Conservation (phyloP, 306 rosid species). For the Vachellia pachyceras region DNA sequence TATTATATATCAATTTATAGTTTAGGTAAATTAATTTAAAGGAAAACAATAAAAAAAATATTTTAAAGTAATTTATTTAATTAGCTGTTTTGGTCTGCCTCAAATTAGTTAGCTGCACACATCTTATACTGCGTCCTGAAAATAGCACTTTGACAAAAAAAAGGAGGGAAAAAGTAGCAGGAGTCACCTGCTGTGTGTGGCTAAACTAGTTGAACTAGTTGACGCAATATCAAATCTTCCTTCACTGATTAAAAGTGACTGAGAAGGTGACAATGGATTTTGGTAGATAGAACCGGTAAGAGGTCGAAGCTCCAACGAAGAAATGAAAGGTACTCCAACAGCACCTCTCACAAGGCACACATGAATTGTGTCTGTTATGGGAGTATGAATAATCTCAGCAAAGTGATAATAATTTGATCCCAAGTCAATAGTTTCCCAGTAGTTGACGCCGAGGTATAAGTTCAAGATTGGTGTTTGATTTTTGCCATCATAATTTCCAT, state of each 20-base stretch:
- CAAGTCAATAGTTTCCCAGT: slow-evolving; percentile 30
- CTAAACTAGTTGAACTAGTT: fast-evolving
- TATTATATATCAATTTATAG: too few relatives aligned
- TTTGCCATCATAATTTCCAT: slow-evolving; percentile 53
- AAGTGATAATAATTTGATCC: fast-evolving
- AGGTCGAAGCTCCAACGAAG: slow-evolving; percentile 47
- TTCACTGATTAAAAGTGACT: background rate
- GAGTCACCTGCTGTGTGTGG: background rate
- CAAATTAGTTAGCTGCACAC: background rate
- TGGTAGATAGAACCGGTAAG: slow-evolving; percentile 18
- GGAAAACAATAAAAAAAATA: too few relatives aligned
- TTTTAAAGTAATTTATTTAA: too few relatives aligned
- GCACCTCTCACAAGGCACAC: slow-evolving; percentile 49
- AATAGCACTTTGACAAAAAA: too few relatives aligned
- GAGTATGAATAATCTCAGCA: slow-evolving; percentile 36
- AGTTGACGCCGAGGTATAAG: slow-evolving; percentile 47
- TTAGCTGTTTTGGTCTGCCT: too few relatives aligned
- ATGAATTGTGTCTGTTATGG: slow-evolving; percentile 28
- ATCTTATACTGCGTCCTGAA: too few relatives aligned
- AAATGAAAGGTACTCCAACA: slow-evolving; percentile 8
- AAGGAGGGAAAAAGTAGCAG: too few relatives aligned
- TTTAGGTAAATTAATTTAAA: too few relatives aligned
- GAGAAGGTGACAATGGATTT: background rate
- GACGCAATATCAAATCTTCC: slow-evolving; percentile 38
- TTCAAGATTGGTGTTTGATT: slow-evolving; percentile 39